Evolutionary conservation across 2,329 filamentous ascomycete genomes (phyloP).

Genomic region (Ceratocystis lukuohia): DNA sequence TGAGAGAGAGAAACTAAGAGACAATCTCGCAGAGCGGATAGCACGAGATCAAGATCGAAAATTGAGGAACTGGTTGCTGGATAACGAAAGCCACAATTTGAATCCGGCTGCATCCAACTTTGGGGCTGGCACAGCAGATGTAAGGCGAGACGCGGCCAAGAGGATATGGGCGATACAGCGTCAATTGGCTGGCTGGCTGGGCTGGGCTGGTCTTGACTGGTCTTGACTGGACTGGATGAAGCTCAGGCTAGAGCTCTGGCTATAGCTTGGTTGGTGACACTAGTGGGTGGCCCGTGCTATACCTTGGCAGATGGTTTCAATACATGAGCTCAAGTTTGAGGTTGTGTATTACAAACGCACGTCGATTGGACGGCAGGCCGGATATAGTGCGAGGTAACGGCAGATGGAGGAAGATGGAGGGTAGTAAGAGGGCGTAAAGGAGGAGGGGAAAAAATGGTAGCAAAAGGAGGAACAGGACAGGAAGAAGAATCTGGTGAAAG

Average conservation of each 20-base stretch:
- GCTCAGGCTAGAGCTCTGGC: too few relatives aligned
- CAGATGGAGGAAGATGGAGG: too few relatives aligned
- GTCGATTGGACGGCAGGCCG: too few relatives aligned
- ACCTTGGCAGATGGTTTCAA: too few relatives aligned
- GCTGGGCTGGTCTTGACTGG: background rate
- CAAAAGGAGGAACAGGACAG: background rate
- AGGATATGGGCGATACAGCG: background rate
- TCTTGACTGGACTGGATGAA: background rate
- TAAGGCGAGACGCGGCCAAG: background rate
- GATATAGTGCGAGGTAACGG: too few relatives aligned
- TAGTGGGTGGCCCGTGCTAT: too few relatives aligned
- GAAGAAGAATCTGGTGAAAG: background rate
- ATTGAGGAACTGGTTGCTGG: background rate
- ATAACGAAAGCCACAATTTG: background rate
- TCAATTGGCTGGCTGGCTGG: background rate
- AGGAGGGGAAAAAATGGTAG: background rate
- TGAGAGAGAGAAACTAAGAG: constrained; percentile 1
- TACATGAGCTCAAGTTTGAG: too few relatives aligned
- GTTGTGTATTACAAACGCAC: too few relatives aligned
- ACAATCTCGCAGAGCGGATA: background rate
- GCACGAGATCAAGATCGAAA: background rate
- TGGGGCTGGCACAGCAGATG: background rate
- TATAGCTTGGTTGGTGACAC: too few relatives aligned
- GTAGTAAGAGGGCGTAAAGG: background rate
- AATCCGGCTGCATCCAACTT: background rate